These are phyloP conservation scores for Penicillium brasilianum DNA, from an alignment of 2,329 filamentous ascomycete species.

Conservation along the genomic window DNA sequence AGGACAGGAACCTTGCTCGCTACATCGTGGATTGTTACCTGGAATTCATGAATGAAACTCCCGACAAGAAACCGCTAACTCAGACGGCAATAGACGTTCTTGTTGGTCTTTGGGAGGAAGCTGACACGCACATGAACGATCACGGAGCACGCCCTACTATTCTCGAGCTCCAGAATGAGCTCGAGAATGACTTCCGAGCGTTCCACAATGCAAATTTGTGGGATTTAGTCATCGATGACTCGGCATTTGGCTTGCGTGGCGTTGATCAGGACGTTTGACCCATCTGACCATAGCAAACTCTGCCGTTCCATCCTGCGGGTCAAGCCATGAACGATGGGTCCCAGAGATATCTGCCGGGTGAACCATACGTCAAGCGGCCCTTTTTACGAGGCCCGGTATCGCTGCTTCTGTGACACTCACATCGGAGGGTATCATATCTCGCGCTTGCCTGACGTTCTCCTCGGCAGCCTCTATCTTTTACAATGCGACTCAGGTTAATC, in stretches of 20 bases:
- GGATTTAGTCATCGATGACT: not conserved
- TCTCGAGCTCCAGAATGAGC: too few relatives aligned
- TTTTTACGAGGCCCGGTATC: not conserved
- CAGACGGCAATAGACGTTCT: not conserved
- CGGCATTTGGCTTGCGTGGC: not conserved
- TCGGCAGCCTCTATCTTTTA: not conserved
- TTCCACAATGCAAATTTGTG: not conserved
- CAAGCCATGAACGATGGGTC: not conserved
- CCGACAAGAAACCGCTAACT: not conserved
- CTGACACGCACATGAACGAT: not conserved
- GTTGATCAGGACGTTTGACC: not conserved
- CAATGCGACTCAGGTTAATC: too few relatives aligned
- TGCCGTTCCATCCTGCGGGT: not conserved
- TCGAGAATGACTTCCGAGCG: not conserved
- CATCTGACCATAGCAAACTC: not conserved
- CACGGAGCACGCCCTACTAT: not conserved
- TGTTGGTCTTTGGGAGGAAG: not conserved
- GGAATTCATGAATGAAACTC: not conserved
- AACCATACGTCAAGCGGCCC: not conserved
- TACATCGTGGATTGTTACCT: conserved; percentile 9
- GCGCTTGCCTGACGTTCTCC: not conserved
- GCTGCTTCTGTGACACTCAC: not conserved
- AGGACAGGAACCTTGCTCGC: not conserved
- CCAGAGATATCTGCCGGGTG: not conserved
- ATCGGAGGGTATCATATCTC: not conserved